Percentiles rank a stretch among this genome's conserved stretches.
Evolutionary conservation across 169 alveolate genomes (phyloP).

Genomic region (Babesia ovata): DNA sequence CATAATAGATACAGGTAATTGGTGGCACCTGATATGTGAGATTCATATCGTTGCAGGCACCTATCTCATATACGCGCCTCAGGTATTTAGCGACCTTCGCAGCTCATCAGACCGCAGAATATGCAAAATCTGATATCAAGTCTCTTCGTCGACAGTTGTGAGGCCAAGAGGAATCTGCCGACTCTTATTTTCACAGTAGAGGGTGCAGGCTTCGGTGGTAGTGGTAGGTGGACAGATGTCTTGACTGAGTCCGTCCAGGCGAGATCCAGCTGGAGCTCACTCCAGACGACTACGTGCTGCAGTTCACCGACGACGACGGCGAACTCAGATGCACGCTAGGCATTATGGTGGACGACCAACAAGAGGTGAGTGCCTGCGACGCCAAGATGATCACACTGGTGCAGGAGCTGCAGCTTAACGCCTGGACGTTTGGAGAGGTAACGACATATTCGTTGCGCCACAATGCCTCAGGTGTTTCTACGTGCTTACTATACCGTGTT

Average conservation of each 20-base stretch:
- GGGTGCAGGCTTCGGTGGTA: constrained; percentile 14
- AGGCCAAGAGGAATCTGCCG: constrained; percentile 29
- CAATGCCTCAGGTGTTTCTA: constrained; percentile 62
- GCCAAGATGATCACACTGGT: background rate
- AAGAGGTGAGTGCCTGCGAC: constrained; percentile 42
- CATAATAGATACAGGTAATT: constrained; percentile 60
- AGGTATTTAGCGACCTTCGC: constrained; percentile 8
- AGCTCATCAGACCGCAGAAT: constrained; percentile 6
- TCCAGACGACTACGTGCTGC: constrained; percentile 77
- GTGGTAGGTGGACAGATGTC: background rate
- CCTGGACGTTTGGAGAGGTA: constrained; percentile 72
- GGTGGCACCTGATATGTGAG: background rate
- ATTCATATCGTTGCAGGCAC: constrained; percentile 36
- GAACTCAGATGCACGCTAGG: constrained; percentile 69
- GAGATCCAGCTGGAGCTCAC: constrained; percentile 65
- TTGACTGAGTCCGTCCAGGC: constrained; percentile 5
- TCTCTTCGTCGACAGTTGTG: constrained; percentile 36
- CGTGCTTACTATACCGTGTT: constrained; percentile 76
- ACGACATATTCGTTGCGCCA: background rate
- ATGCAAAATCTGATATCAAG: constrained; percentile 29
- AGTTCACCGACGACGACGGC: constrained; percentile 53
- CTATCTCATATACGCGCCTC: constrained; percentile 62
- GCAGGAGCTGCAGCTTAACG: constrained; percentile 61
- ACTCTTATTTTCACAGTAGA: constrained; percentile 39
- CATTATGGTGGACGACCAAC: constrained; percentile 73